Percentiles rank a stretch among this genome's conserved stretches.
Evolutionary conservation across 495 filamentous ascomycete genomes (phyloP).

Genomic region (Collariella sp.): DNA sequence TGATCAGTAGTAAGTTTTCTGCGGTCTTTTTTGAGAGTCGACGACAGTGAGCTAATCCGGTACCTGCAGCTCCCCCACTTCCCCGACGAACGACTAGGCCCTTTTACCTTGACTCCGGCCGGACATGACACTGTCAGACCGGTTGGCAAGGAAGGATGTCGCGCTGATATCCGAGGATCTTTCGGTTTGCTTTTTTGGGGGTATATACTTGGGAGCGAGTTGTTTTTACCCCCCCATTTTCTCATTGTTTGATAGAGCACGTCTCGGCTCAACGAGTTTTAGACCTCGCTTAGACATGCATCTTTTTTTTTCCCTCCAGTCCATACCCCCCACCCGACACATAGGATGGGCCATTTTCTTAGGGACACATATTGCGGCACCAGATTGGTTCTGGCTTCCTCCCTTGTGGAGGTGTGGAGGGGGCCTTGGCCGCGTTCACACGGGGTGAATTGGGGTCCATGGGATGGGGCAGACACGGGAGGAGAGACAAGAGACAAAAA

Average conservation of each 20-base stretch:
- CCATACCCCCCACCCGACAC: neutral
- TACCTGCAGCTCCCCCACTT: constrained; percentile 24
- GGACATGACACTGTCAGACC: neutral
- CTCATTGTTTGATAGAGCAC: neutral
- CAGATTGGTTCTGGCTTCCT: constrained; percentile 4
- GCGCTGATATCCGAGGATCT: neutral
- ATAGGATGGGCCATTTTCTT: neutral
- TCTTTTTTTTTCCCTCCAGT: neutral
- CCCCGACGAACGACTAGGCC: constrained; percentile 27
- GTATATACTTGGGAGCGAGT: constrained; percentile 3
- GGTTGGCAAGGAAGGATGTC: neutral
- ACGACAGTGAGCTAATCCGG: constrained; percentile 10
- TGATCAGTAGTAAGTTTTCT: constrained; percentile 30
- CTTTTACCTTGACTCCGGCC: neutral
- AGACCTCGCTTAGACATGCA: neutral
- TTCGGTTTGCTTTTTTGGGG: neutral
- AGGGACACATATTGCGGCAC: neutral
- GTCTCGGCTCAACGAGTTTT: neutral
- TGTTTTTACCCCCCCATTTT: neutral
- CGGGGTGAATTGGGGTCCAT: neutral
- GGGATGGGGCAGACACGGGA: neutral
- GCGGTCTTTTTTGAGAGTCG: neutral
- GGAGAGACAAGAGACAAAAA: neutral
- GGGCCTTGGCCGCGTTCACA: neutral
- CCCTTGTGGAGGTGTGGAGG: neutral